A percentile compares a stretch with the other conserved stretches of the same genome.
phyloP scores from a whole-genome alignment of 1,284 basidiomycete genomes.

The Athelia psychrophila region DNA sequence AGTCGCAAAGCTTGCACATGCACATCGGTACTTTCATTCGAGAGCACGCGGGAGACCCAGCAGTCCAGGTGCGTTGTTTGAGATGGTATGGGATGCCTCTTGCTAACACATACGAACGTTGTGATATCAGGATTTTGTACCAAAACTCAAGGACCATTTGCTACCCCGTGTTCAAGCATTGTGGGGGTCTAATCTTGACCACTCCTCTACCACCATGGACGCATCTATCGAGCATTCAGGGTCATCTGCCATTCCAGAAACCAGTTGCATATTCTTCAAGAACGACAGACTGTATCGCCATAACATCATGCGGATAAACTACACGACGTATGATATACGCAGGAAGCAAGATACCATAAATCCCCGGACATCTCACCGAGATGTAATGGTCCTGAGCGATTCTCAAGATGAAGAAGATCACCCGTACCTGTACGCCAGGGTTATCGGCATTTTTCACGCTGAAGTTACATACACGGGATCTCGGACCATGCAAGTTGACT shows the following conservation, averaged over 20 bases:
- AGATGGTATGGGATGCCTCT: background rate
- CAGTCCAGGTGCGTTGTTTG: background rate
- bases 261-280: background rate
- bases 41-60: conserved; percentile 3
- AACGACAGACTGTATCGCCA: background rate
- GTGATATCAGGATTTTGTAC: conserved; percentile 1
- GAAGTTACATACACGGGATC: background rate
- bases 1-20: background rate
- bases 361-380: background rate
- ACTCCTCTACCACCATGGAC: background rate
- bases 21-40: background rate
- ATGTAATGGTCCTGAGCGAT: background rate
- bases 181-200: conserved; percentile 8
- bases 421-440: conserved; percentile 1
- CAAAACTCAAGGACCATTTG: conserved; percentile 1
- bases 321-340: conserved; percentile 41
- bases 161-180: background rate
- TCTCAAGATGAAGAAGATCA: conserved; percentile 10
- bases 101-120: background rate
- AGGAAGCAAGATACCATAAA: conserved; percentile 9
- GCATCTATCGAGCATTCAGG: background rate
- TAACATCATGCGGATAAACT: conserved; percentile 29
- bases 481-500: background rate
- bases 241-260: background rate
- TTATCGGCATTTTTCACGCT: conserved; percentile 1